Evolutionary conservation across 192 early-diverging fungal genomes (phyloP).

Genomic region (Chytriomyces sp.): DNA sequence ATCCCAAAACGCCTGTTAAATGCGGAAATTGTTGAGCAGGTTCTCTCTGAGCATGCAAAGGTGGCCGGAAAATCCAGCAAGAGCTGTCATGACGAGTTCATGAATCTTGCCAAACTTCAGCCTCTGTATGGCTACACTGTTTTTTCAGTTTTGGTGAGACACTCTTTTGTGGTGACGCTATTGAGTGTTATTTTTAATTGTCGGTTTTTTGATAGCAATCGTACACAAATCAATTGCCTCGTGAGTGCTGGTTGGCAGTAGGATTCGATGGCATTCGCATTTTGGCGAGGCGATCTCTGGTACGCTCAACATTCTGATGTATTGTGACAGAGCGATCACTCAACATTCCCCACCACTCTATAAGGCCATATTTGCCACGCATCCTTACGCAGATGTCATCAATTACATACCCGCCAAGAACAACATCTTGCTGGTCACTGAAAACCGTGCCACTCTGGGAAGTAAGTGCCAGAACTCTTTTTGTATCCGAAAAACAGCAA

Average conservation of each 20-base stretch:
- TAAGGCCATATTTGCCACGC: constrained; percentile 43
- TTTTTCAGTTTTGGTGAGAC: constrained; percentile 51
- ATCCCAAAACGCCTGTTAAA: constrained; percentile 32
- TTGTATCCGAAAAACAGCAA: neutral
- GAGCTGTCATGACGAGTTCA: constrained; percentile 38
- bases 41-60: constrained; percentile 24
- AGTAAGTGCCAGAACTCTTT: constrained; percentile 33
- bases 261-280: constrained; percentile 46
- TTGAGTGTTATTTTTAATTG: neutral
- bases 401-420: constrained; percentile 51
- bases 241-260: constrained; percentile 55
- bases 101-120: constrained; percentile 39
- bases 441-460: constrained; percentile 35
- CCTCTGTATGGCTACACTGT: constrained; percentile 50
- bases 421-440: constrained; percentile 52
- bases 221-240: constrained; percentile 51
- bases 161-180: neutral
- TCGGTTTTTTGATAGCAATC: constrained; percentile 44
- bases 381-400: constrained; percentile 45
- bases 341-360: neutral
- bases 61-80: constrained; percentile 11
- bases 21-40: constrained; percentile 12
- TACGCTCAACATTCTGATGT: constrained; percentile 12
- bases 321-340: neutral
- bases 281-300: constrained; percentile 44